Percentiles rank a stretch among this genome's conserved stretches.
Conservation (phyloP, 2,329 filamentous ascomycete genomes). For the Metarhizium sp. region DNA sequence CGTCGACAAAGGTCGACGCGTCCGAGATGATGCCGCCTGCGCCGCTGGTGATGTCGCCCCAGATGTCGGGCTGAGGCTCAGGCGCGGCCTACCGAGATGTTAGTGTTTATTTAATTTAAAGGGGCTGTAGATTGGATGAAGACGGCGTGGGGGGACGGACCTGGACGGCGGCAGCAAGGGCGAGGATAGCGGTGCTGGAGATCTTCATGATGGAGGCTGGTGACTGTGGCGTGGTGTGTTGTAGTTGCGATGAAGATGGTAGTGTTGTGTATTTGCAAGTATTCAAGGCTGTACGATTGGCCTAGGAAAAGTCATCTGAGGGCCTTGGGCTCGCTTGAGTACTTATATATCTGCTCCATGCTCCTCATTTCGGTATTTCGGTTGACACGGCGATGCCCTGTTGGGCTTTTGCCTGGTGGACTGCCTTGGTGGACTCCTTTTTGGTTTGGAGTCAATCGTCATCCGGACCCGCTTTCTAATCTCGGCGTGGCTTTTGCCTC, state of each 20-base stretch:
- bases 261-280: neutral
- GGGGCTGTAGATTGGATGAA: neutral
- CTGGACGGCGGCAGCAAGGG: conserved; percentile 21
- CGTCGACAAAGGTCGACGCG: conserved; percentile 5
- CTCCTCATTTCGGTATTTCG: neutral
- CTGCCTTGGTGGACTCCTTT: too few relatives aligned
- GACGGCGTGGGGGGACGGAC: conserved; percentile 9
- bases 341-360: neutral
- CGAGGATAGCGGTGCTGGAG: conserved; percentile 21
- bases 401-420: too few relatives aligned
- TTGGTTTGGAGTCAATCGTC: neutral
- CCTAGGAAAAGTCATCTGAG: too few relatives aligned
- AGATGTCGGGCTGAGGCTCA: conserved; percentile 7
- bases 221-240: neutral
- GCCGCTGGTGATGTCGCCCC: conserved; percentile 1
- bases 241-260: neutral
- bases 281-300: too few relatives aligned
- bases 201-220: conserved; percentile 26
- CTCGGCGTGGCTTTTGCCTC: neutral
- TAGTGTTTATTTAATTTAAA: neutral
- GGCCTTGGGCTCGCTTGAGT: neutral
- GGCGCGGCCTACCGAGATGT: conserved; percentile 3
- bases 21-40: neutral
- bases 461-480: neutral
- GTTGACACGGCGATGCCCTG: neutral